phyloP scores from a whole-genome alignment of 306 rosid genomes.

The Cucurbita argyrosperma region DNA sequence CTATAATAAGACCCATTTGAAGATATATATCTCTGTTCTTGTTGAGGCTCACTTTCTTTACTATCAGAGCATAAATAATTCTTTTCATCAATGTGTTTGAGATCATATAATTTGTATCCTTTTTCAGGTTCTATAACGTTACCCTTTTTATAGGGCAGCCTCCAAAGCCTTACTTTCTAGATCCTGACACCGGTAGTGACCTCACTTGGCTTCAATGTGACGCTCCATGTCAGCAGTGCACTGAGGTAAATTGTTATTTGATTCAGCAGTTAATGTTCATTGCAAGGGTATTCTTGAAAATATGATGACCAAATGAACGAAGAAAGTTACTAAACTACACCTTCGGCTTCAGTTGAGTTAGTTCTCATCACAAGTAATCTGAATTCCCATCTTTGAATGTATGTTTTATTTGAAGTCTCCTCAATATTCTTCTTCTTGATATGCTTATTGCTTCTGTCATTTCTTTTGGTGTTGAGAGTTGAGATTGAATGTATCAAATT shows the following conservation, averaged over 20 bases:
- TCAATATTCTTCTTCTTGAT: background rate
- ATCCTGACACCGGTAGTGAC: constrained; percentile 92
- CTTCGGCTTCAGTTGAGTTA: background rate
- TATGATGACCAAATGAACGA: background rate
- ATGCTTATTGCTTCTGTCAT: background rate
- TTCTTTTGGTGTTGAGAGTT: background rate
- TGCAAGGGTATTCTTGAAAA: background rate
- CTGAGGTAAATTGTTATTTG: constrained; percentile 38
- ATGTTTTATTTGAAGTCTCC: background rate
- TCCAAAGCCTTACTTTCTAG: constrained; percentile 74
- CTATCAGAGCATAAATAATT: background rate
- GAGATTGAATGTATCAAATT: background rate
- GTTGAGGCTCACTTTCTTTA: background rate
- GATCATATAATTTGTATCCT: background rate
- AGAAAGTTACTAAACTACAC: background rate
- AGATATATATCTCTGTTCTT: background rate
- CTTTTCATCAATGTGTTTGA: background rate
- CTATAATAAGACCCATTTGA: background rate
- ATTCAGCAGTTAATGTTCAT: background rate
- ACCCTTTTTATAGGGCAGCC: constrained; percentile 76
- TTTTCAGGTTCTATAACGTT: constrained; percentile 68
- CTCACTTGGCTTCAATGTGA: constrained; percentile 98
- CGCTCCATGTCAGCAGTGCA: constrained; percentile 62
- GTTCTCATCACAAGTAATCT: background rate
- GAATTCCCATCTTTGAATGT: background rate